A percentile compares a stretch with the other conserved stretches of the same genome.
phyloP scores from a whole-genome alignment of 176 grass and related monocot genomes.

The Oryza brachyantha region DNA sequence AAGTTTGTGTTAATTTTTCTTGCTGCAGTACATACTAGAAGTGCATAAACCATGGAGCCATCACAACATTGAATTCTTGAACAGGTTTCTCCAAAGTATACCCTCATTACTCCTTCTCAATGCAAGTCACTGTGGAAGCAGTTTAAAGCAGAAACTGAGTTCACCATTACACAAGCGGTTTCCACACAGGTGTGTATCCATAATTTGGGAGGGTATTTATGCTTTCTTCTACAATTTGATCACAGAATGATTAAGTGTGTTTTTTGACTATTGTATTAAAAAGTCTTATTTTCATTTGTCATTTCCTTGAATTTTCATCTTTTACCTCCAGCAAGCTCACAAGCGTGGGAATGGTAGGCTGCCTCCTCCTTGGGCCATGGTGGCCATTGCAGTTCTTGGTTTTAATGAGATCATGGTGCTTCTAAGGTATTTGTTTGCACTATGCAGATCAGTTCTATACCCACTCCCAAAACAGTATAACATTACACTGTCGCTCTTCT shows the following conservation, averaged over 20 bases:
- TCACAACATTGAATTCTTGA: conserved; percentile 17
- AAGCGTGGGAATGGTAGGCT: conserved; percentile 56
- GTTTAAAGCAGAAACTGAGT: conserved; percentile 82
- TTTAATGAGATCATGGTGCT: conserved; percentile 91
- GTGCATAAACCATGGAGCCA: neutral
- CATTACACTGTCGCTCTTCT: conserved; percentile 28
- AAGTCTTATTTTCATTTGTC: neutral
- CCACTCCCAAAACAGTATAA: conserved; percentile 2
- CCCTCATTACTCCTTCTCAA: conserved; percentile 76
- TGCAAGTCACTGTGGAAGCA: conserved; percentile 87
- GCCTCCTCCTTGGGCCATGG: conserved; percentile 87
- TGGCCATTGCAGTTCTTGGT: conserved; percentile 75
- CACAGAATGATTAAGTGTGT: neutral
- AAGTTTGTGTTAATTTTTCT: conserved; percentile 13
- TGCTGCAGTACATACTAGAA: conserved; percentile 12
- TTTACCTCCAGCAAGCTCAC: conserved; percentile 70
- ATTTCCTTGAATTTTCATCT: conserved; percentile 25
- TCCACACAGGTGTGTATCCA: conserved; percentile 61
- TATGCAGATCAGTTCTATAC: neutral
- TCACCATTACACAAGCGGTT: conserved; percentile 75
- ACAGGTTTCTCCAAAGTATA: conserved; percentile 64
- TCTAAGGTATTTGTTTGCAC: conserved; percentile 28
- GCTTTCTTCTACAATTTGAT: neutral
- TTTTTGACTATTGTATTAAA: neutral
- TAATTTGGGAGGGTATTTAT: neutral